Evolutionary conservation across 495 filamentous ascomycete genomes (phyloP), one percentile per base, ranked within the genome.

Genomic region (Aspergillus hancockii): DNA sequence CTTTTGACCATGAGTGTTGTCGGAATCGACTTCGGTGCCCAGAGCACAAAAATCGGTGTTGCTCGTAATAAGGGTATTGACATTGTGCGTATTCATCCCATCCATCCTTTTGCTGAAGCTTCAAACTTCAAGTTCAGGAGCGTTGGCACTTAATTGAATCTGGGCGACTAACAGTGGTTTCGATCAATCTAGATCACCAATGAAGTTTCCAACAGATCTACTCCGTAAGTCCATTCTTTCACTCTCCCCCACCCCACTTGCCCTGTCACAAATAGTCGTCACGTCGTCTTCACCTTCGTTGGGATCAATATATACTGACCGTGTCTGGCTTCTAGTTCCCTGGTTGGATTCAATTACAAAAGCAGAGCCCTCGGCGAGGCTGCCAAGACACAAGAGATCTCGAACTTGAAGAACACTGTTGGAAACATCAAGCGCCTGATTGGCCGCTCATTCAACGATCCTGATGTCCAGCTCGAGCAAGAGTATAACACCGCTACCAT

Each of bases 331-430:
- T 55, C 65, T 59, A 97, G 93, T 54, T 90, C 94, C 63, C 83
- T 99, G 58, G 94, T 99, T 61, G 91, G 91, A 69, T 99, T 98
- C 77, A 92, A 90, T 53, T 89, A 91, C 67, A 95, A 93, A 79
- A 89, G 85, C 71, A 88, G 94, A 81, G 93, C 93, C 67, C 84
- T 98, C 60, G 94, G 94, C 61, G 94, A 98, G 78, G 77, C 90
- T 53, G 94, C 94, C 55, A 98, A 98, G 85, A 98, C 93, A 64
- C 93, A 96, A 81, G 95, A 98, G 81, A 93, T 96, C 69, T 97
- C 93, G 63, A 99, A 99, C 79, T 83, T 99, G 63, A 99, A 97
- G 83, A 99, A 98, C 83, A 99, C 94, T 54, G 90, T 98, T 76
- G 80, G 85, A 72, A 93, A 86, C 62, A 83, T 99, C 56, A 96